Base-by-base conservation (phyloP, 495 filamentous ascomycete genomes). In the Penicillium pulvis region DNA sequence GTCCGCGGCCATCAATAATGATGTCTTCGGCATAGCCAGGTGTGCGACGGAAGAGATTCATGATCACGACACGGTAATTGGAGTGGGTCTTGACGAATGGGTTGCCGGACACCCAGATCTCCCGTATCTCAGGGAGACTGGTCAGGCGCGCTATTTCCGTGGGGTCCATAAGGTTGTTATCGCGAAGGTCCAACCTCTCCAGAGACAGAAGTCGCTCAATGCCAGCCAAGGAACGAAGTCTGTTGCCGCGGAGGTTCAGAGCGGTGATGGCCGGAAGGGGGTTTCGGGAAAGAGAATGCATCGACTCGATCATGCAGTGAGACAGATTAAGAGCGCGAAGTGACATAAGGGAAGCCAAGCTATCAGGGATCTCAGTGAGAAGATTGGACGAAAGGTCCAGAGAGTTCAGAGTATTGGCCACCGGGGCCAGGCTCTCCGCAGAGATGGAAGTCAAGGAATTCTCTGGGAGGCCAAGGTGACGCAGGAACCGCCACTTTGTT, bases 301-400 rank as follows among this genome's bases (percentile, higher is more conserved):
- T 77, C 33, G 92, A 95, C 53, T 94, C 91, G 50, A 98, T 96
- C 93, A 98, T 97, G 81, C 94, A 97, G 66, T 92, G 87, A 14
- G 93, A 93, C 28, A 98, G 79, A 66, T 98, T 98, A 47, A 98
- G 75, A 24, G 94, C 92, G 47, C 91, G 84, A 23, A 98, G 81
- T 20, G 89, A 86, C 33, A 90, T 90, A 47, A 98, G 77, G 14
- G 83, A 87, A 39, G 92, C 86, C 35, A 98, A 74, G 64, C 89
- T 90, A 68, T 98, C 94, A 1, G 94, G 94, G 46, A 97, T 88
- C 65, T 97, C 90, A 0, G 85, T 85, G 67, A 98, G 93, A 19
- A 96, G 83, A 70, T 98, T 98, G 16, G 85, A 85, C 0, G 93
- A 98, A 30, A 98, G 78, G 71, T 98, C 94, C 39, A 98, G 80